phyloP scores from a whole-genome alignment of 768 basidiomycete genomes.

The Lactifluus hygrophoroides region DNA sequence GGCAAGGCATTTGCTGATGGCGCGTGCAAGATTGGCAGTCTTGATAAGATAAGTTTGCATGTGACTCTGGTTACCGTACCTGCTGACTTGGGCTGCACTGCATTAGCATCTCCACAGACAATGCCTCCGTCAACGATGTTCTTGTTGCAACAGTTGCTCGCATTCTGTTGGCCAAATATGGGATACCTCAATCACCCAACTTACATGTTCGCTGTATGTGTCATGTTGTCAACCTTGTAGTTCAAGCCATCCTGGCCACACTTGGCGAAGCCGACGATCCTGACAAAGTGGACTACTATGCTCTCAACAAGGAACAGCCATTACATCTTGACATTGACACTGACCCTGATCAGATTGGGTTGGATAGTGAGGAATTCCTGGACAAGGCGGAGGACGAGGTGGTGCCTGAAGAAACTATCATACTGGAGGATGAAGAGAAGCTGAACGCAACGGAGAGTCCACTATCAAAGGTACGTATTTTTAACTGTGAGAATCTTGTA shows the following conservation, averaged over 20 bases:
- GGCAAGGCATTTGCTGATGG: slow-evolving; percentile 27
- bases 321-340: slow-evolving; percentile 26
- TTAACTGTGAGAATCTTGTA: background rate
- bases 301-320: slow-evolving; percentile 25
- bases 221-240: slow-evolving; percentile 32
- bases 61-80: too few species aligned
- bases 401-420: background rate
- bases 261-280: slow-evolving; percentile 15
- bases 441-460: background rate
- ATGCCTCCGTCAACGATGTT: background rate
- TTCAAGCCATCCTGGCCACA: slow-evolving; percentile 29
- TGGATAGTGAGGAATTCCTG: background rate
- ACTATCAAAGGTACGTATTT: background rate
- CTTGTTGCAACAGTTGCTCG: background rate
- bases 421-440: background rate
- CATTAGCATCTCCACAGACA: too few species aligned
- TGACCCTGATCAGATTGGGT: background rate
- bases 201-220: slow-evolving; percentile 30
- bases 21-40: slow-evolving; percentile 19
- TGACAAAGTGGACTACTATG: slow-evolving; percentile 25
- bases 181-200: slow-evolving; percentile 24
- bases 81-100: background rate
- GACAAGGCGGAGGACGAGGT: background rate
- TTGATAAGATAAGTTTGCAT: background rate
- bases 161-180: slow-evolving; percentile 25